Evolutionary conservation across 1,284 basidiomycete species (phyloP).

Genomic region (Leccinum pallidistipes): DNA sequence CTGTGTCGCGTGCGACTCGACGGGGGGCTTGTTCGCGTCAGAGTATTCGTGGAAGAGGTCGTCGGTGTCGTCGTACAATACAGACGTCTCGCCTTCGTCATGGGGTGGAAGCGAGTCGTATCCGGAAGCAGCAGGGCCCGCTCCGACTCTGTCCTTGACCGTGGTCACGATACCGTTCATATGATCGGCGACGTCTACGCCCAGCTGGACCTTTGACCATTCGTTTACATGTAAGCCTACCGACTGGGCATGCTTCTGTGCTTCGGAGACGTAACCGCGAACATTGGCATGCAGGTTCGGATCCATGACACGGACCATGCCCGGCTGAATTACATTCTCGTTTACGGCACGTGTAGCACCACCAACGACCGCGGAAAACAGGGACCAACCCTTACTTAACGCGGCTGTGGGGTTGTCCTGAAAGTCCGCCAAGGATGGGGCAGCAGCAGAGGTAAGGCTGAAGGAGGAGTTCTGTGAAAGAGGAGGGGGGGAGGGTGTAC

Average conservation of each 20-base stretch:
- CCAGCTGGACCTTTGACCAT: conserved; percentile 71
- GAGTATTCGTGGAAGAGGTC: conserved; percentile 57
- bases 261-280: conserved; percentile 67
- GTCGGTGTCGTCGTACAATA: conserved; percentile 55
- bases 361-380: conserved; percentile 73
- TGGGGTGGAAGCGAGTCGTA: conserved; percentile 56
- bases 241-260: conserved; percentile 58
- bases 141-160: conserved; percentile 50
- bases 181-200: conserved; percentile 76
- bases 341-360: conserved; percentile 74
- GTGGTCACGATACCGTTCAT: conserved; percentile 60
- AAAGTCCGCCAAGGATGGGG: conserved; percentile 70
- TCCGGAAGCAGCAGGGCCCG: conserved; percentile 49
- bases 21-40: conserved; percentile 26
- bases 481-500: conserved; percentile 56
- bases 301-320: conserved; percentile 72
- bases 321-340: conserved; percentile 82
- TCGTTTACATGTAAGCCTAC: conserved; percentile 64
- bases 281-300: conserved; percentile 74
- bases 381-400: conserved; percentile 82
- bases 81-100: conserved; percentile 53
- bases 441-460: conserved; percentile 66
- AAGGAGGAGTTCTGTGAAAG: conserved; percentile 39
- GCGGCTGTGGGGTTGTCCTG: conserved; percentile 79
- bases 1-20: conserved; percentile 23